phyloP scores from a whole-genome alignment of 768 basidiomycete genomes.

The Lactifluus piperatus region DNA sequence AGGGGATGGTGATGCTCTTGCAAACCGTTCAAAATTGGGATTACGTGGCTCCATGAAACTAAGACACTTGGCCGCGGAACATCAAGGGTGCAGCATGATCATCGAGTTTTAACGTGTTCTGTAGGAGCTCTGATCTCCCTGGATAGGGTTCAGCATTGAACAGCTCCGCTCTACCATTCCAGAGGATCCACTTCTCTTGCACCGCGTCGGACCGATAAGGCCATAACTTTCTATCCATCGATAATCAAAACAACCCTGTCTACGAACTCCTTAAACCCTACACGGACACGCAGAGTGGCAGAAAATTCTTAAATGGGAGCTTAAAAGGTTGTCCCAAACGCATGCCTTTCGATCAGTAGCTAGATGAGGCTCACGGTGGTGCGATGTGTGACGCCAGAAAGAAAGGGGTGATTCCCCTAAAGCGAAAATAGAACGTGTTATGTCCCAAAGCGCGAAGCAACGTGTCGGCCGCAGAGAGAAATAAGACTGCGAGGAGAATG shows the following conservation, averaged over 20 bases:
- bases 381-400: too few species aligned
- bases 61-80: background rate
- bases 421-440: background rate
- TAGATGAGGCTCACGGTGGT: too few species aligned
- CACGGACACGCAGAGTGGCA: background rate
- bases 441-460: constrained; percentile 11
- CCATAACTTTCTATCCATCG: constrained; percentile 5
- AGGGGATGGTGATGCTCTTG: background rate
- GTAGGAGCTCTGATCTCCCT: background rate
- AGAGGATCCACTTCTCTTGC: background rate
- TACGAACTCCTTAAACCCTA: background rate
- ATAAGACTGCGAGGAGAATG: constrained; percentile 6
- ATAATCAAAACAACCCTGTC: constrained; percentile 14
- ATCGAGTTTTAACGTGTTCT: background rate
- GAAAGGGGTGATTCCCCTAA: background rate
- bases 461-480: constrained; percentile 1
- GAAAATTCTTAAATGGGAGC: background rate
- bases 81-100: background rate
- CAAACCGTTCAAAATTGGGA: background rate
- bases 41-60: background rate
- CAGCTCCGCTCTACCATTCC: background rate
- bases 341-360: too few species aligned
- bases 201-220: constrained; percentile 5
- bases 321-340: background rate
- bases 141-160: background rate